Base-by-base conservation (phyloP, 2,329 filamentous ascomycete genomes). In the Alternaria ethzedia region DNA sequence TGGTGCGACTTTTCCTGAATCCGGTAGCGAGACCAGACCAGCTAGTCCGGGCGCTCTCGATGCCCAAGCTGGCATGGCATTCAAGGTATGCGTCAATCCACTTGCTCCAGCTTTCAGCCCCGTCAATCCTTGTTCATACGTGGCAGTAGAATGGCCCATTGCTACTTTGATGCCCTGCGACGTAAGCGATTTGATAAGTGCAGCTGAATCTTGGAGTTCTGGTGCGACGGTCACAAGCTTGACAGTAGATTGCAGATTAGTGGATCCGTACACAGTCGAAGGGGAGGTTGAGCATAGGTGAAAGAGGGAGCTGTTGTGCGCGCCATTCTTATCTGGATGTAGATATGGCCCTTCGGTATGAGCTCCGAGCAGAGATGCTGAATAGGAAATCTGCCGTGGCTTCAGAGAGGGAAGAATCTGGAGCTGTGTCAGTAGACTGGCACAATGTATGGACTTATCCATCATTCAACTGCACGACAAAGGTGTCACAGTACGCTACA, bases 281-380 rank as follows among this genome's bases (percentile, higher is more conserved):
- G 81, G 77, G 3, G 76, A 61, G 3, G 75, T 78, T 32, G 69
- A 72, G 30, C 82, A 79, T 11, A 70, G 59, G 46, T 80, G 77
- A 71, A 85, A 84, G 47, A 84, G 81, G 21, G 79, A 76, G 25
- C 78, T 73, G 64, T 84, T 82, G 71, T 87, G 85, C 7, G 86
- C 86, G 43, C 86, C 86, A 71, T 84, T 85, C 70, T 87, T 87
- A 4, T 77, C 75, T 1, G 84, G 81, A 62, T 83, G 80, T 6
- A 88, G 82, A 68, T 86, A 87, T 8, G 86, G 86, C 3, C 86
- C 86, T 81, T 88, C 86, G 17, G 81, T 80, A 69, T 88, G 86
- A n/a, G 85, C 85, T 28, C 86, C 86, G 2, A 87, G 81, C 6
- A 87, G 78, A 17, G 82, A 81, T n/a, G 86, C 85, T 5, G 81